Conservation (phyloP, 164 flowering plant genomes). For the Taxillus chinensis region DNA sequence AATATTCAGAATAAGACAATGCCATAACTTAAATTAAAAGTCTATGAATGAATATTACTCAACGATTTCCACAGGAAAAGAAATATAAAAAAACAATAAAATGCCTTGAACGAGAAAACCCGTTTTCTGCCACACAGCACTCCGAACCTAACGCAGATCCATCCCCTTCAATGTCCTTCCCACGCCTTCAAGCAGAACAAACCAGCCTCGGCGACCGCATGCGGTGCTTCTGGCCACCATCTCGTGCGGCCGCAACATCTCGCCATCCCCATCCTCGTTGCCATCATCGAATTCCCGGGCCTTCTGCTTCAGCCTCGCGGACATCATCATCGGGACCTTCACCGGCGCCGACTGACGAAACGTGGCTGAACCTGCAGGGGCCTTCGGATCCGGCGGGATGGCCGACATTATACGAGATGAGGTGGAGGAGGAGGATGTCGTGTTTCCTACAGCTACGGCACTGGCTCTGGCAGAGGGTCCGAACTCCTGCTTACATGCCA, state of each 20-base stretch:
- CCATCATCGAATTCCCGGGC: constrained; percentile 13
- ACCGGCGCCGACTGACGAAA: constrained; percentile 53
- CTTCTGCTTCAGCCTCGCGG: constrained; percentile 12
- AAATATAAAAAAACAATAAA: too few species aligned
- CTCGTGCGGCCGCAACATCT: constrained; percentile 81
- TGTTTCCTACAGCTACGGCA: too few species aligned
- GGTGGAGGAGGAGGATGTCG: too few species aligned
- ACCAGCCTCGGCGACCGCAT: constrained; percentile 30
- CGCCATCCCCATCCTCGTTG: constrained; percentile 21
- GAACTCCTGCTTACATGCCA: too few species aligned
- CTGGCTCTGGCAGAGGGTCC: too few species aligned
- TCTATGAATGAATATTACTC: too few species aligned
- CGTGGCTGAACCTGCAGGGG: constrained; percentile 8
- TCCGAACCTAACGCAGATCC: constrained; percentile 68
- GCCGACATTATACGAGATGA: constrained; percentile 22
- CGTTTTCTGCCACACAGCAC: constrained; percentile 58
- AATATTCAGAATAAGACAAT: too few species aligned
- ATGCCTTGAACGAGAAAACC: constrained; percentile 56
- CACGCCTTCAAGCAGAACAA: constrained; percentile 74
- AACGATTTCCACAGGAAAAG: too few species aligned
- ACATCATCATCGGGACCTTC: constrained; percentile 41
- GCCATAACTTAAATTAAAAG: too few species aligned
- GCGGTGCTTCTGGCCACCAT: constrained; percentile 50
- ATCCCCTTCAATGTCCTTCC: constrained; percentile 86
- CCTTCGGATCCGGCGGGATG: constrained; percentile 16